A percentile compares a stretch with the other conserved stretches of the same genome.
Evolutionary conservation across 768 basidiomycete species (phyloP).

Genomic region (Coprinellus micaceus): DNA sequence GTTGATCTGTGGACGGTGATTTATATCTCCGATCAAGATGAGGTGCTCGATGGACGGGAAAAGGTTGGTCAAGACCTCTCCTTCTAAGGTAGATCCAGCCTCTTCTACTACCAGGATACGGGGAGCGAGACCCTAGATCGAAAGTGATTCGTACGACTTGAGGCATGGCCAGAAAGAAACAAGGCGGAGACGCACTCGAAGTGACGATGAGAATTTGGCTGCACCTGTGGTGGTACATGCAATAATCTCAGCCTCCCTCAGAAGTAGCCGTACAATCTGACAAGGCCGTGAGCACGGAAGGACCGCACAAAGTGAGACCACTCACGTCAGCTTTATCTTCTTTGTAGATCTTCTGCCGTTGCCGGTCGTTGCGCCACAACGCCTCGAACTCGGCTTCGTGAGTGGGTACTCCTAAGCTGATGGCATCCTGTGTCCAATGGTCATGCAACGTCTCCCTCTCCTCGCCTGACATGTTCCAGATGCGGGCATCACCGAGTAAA

Average conservation of each 20-base stretch:
- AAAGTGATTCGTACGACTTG: background rate
- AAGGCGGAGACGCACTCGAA: conserved; percentile 39
- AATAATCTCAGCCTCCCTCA: conserved; percentile 55
- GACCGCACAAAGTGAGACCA: background rate
- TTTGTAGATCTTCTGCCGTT: conserved; percentile 35
- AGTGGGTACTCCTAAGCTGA: conserved; percentile 20
- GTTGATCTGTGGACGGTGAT: conserved; percentile 65
- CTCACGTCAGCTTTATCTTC: conserved; percentile 54
- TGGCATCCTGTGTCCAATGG: conserved; percentile 46
- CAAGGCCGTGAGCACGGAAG: background rate
- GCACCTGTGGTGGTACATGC: conserved; percentile 82
- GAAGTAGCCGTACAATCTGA: conserved; percentile 53
- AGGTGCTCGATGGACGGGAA: conserved; percentile 68
- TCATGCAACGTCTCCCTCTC: conserved; percentile 46
- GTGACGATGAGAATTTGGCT: conserved; percentile 56
- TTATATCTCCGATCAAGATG: conserved; percentile 75
- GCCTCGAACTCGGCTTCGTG: conserved; percentile 39
- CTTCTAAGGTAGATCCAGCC: conserved; percentile 79
- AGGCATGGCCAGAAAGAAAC: background rate
- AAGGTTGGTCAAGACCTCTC: conserved; percentile 63
- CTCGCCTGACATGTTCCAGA: conserved; percentile 51
- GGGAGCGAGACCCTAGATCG: conserved; percentile 50
- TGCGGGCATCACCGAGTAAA: conserved; percentile 31
- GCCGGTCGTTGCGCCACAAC: conserved; percentile 26
- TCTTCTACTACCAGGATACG: conserved; percentile 72